Conservation (phyloP, 345 rosid species). For the Physaria fendleri region DNA sequence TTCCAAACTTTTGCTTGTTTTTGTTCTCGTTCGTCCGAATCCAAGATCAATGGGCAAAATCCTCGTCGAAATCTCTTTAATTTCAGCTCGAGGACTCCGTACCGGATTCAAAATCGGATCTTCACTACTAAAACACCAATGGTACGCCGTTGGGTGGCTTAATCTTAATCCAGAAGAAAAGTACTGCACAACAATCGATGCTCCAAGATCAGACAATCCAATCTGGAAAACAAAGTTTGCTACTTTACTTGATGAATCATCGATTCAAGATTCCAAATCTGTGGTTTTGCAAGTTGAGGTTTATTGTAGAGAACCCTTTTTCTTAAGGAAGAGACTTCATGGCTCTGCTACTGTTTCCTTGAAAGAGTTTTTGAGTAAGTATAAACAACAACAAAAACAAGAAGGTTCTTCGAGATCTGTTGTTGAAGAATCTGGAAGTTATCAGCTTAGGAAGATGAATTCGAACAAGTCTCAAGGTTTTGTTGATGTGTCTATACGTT, state of each 20-base stretch:
- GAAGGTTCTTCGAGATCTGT: constrained; percentile 34
- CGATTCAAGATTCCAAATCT: constrained; percentile 32
- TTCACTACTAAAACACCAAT: constrained; percentile 77
- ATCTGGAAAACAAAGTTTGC: constrained; percentile 82
- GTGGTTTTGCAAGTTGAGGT: constrained; percentile 60
- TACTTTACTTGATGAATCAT: constrained; percentile 43
- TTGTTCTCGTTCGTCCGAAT: background rate
- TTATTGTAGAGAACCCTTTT: constrained; percentile 77
- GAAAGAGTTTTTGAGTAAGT: constrained; percentile 58
- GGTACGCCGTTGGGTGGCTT: constrained; percentile 92
- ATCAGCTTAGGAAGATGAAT: constrained; percentile 62
- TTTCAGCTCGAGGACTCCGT: constrained; percentile 73
- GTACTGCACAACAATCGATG: constrained; percentile 76
- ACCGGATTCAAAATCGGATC: constrained; percentile 37
- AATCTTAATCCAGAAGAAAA: constrained; percentile 72
- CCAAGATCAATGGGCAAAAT: constrained; percentile 54
- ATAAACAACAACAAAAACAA: constrained; percentile 26
- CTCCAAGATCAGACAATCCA: constrained; percentile 62
- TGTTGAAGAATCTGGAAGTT: constrained; percentile 62
- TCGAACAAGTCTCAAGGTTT: constrained; percentile 71
- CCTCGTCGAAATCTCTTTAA: constrained; percentile 57
- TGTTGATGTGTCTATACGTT: constrained; percentile 61
- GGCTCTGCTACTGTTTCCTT: constrained; percentile 66
- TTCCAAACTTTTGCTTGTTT: background rate
- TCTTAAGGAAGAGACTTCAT: constrained; percentile 69